phyloP scores from a whole-genome alignment of 2,329 filamentous ascomycete genomes.

The Xylariaceae sp. region DNA sequence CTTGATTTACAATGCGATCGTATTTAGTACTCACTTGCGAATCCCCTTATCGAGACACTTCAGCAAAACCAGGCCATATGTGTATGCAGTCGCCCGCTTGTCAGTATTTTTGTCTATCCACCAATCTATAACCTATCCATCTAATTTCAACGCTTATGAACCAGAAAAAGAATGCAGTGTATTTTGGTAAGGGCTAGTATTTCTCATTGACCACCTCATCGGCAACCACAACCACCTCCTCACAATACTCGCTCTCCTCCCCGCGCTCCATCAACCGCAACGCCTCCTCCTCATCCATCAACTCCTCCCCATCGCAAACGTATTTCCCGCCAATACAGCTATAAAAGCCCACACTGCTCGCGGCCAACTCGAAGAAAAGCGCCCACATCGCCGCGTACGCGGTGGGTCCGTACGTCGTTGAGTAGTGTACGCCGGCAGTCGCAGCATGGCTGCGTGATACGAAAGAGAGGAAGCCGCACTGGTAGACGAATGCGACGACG shows the following conservation, averaged over 20 bases:
- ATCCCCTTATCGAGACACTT: background rate
- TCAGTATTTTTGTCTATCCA: background rate
- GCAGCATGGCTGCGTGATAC: background rate
- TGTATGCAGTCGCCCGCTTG: background rate
- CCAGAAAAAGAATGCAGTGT: too few relatives aligned
- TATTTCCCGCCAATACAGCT: slow-evolving; percentile 18
- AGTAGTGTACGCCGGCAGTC: background rate
- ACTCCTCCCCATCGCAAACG: slow-evolving; percentile 5
- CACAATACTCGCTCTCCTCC: background rate
- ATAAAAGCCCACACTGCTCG: slow-evolving; percentile 15
- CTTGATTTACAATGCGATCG: background rate
- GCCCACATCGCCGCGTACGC: slow-evolving; percentile 1
- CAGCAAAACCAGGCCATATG: background rate
- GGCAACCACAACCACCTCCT: too few relatives aligned
- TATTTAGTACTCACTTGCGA: background rate
- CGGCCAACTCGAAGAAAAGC: slow-evolving; percentile 4
- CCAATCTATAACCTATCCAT: background rate
- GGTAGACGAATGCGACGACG: slow-evolving; percentile 9
- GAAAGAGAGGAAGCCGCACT: slow-evolving; percentile 1
- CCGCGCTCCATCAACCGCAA: background rate
- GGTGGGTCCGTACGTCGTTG: slow-evolving; percentile 2
- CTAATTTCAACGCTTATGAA: background rate
- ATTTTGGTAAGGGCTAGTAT: too few relatives aligned
- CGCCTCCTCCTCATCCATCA: background rate
- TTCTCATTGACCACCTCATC: too few relatives aligned